These are phyloP conservation scores for Pleurotus giganteus DNA, from an alignment of 768 basidiomycete species.

Conservation along the genomic window DNA sequence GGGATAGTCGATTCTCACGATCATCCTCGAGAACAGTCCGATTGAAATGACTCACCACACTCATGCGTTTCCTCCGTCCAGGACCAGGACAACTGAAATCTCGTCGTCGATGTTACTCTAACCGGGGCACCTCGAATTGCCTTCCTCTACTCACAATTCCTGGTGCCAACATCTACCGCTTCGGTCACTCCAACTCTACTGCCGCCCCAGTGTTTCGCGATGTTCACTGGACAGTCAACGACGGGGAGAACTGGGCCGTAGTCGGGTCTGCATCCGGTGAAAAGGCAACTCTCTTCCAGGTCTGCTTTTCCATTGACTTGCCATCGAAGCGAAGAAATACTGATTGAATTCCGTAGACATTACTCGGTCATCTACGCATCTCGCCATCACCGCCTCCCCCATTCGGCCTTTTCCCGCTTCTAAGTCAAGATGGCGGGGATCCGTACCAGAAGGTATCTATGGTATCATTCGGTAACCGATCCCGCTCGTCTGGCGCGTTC, in stretches of 20 bases:
- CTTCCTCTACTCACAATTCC: conserved; percentile 43
- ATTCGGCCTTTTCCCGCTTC: conserved; percentile 69
- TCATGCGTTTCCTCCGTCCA: too few relatives aligned
- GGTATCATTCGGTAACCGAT: conserved; percentile 69
- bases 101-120: too few relatives aligned
- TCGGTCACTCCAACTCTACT: conserved; percentile 50
- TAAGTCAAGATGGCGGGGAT: conserved; percentile 33
- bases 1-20: too few relatives aligned
- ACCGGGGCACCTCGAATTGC: too few relatives aligned
- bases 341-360: conserved; percentile 38
- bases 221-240: conserved; percentile 57
- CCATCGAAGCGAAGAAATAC: neutral
- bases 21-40: too few relatives aligned
- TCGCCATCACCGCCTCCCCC: conserved; percentile 58
- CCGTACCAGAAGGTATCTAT: conserved; percentile 48
- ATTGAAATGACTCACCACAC: too few relatives aligned
- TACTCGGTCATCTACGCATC: conserved; percentile 72
- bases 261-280: conserved; percentile 64
- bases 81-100: too few relatives aligned
- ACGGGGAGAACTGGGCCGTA: conserved; percentile 74
- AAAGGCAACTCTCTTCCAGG: conserved; percentile 65
- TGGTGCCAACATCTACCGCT: conserved; percentile 52
- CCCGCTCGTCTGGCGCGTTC: conserved; percentile 64
- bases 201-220: conserved; percentile 45
- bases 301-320: conserved; percentile 28